Base-by-base conservation (phyloP, 108 stramenopile genomes). In the Phaeodactylum tricornutum region DNA sequence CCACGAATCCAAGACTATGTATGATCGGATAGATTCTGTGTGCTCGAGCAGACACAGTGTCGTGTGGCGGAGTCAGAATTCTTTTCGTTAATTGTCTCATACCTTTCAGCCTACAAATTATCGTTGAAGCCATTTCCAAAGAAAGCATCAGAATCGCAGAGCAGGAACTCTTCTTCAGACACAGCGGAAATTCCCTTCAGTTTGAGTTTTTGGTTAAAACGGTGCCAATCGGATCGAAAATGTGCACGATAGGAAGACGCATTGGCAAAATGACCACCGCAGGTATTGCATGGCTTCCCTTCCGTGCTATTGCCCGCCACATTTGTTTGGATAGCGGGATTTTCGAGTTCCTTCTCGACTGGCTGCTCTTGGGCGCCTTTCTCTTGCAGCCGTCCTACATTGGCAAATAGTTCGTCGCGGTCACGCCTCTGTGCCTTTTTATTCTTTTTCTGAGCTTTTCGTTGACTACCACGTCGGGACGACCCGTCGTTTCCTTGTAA, bases 201-300 rank as follows among this genome's bases (percentile, higher is more conserved):
- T 50, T 94, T 96, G n/a, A 94, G 58, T 52, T 95, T 95, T 37
- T 93, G 75, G 64, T 98, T 98, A 72, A 87, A 93, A 9, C 87
- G 70, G 61, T 96, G 95, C 93, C 92, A 93, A 60, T 96, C 94
- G 36, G 75, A 73, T 25, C 82, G 74, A 74, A 93, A 98, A 52
- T 98, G 97, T 7, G 82, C 66, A 32, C 95, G 62, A 44, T 93
- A 91, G 33, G 57, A 80, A 16, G 71, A 62, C 14, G 61, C 23
- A 44, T 63, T 60, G 29, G 41, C 47, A 69, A 92, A 92, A 5
- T 50, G 47, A n/a, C 89, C 93, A 1, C 84, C 87, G 50, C 87
- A 90, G 4, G 84, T 94, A 37, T 79, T 87, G 67, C 92, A 94
- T 12, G 67, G 61, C 43, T 83, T 81, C 7, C 48, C 51, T 22